Percentiles rank a stretch among this genome's conserved stretches.
Conservation (phyloP, 1,139 yeast genomes). For the Hemisphaericaspora subhashii region DNA sequence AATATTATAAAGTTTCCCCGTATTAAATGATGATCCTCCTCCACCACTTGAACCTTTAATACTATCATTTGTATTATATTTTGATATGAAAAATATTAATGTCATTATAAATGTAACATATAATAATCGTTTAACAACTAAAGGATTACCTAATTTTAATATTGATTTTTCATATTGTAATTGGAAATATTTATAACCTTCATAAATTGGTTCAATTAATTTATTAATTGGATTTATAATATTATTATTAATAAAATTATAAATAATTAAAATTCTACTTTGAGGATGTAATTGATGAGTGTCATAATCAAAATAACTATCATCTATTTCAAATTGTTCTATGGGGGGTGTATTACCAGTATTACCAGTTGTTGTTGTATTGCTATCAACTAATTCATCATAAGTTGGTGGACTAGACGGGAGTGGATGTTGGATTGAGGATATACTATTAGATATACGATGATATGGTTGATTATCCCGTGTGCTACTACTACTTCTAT, state of each 20-base stretch:
- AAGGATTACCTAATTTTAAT: constrained; percentile 76
- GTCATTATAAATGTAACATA: constrained; percentile 66
- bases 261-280: background rate
- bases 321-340: constrained; percentile 48
- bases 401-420: constrained; percentile 35
- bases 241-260: constrained; percentile 14
- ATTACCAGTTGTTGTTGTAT: too few species aligned
- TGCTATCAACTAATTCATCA: constrained; percentile 20
- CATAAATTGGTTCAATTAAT: constrained; percentile 69
- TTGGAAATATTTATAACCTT: constrained; percentile 47
- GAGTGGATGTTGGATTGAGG: constrained; percentile 7
- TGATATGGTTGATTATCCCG: background rate
- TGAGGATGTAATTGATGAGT: background rate
- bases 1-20: constrained; percentile 66
- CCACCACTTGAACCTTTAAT: constrained; percentile 32
- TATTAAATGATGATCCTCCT: constrained; percentile 42
- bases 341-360: constrained; percentile 21
- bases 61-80: constrained; percentile 52
- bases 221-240: constrained; percentile 55
- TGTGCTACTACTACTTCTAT: background rate
- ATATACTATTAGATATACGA: background rate
- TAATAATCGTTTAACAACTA: constrained; percentile 73
- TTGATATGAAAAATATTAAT: constrained; percentile 56
- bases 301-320: constrained; percentile 15
- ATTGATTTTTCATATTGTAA: constrained; percentile 56